Percentiles rank a stretch among this genome's conserved stretches.
These are phyloP conservation scores for Talaromyces rugulosus DNA, from an alignment of 2,329 filamentous ascomycete genomes.

Conservation along the genomic window DNA sequence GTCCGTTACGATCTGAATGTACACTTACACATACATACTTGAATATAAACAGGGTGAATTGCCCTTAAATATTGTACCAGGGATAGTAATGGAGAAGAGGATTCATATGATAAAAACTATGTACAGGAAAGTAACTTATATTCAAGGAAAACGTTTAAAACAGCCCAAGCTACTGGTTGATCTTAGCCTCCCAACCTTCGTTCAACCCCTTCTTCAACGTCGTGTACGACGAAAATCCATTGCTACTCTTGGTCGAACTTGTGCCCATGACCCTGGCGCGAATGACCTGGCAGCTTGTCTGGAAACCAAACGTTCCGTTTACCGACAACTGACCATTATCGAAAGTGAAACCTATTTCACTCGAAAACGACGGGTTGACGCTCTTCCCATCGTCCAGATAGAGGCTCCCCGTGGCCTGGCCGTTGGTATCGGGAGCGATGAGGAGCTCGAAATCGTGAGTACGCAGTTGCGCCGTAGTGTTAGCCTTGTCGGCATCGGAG, in stretches of 20 bases:
- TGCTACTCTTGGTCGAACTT: background rate
- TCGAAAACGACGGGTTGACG: constrained; percentile 57
- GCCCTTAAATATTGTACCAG: background rate
- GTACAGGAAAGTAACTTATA: background rate
- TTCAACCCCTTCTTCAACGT: background rate
- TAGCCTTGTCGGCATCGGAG: constrained; percentile 40
- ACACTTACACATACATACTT: background rate
- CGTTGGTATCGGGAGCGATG: constrained; percentile 60
- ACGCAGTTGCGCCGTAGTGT: constrained; percentile 58
- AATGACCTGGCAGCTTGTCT: constrained; percentile 26
- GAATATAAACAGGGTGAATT: background rate
- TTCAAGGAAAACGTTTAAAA: background rate
- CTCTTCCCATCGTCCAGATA: constrained; percentile 76
- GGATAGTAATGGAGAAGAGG: background rate
- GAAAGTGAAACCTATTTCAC: constrained; percentile 56
- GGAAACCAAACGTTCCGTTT: constrained; percentile 25
- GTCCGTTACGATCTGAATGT: background rate
- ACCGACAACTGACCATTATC: constrained; percentile 38
- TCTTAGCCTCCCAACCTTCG: background rate
- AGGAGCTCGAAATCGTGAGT: constrained; percentile 66
- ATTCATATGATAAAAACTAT: background rate
- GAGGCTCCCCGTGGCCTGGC: constrained; percentile 61
- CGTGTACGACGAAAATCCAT: background rate
- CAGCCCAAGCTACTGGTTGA: background rate
- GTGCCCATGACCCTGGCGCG: constrained; percentile 28